phyloP scores from a whole-genome alignment of 2,329 filamentous ascomycete genomes.

The Colletotrichum siamense region DNA sequence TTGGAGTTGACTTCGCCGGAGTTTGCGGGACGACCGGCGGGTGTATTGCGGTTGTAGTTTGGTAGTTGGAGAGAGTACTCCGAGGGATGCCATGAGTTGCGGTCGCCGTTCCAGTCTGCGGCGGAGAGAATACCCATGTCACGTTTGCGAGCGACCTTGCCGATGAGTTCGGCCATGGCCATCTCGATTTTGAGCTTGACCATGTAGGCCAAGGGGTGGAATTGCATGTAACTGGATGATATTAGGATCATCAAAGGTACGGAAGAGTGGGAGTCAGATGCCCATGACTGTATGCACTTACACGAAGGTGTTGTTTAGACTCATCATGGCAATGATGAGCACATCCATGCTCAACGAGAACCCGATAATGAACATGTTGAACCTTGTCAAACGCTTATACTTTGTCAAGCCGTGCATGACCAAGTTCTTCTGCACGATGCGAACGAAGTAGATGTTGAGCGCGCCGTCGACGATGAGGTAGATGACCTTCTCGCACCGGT shows the following conservation, averaged over 20 bases:
- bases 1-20: neutral
- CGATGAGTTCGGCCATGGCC: conserved; percentile 58
- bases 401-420: conserved; percentile 41
- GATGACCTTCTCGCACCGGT: conserved; percentile 56
- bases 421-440: conserved; percentile 20
- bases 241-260: neutral
- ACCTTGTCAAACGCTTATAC: conserved; percentile 47
- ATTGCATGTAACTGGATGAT: conserved; percentile 47
- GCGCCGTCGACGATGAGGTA: conserved; percentile 53
- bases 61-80: conserved; percentile 14
- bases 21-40: neutral
- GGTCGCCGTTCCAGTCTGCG: neutral
- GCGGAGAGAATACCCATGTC: conserved; percentile 13
- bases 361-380: conserved; percentile 50
- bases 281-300: neutral
- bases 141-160: conserved; percentile 35
- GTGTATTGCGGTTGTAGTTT: neutral
- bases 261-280: neutral
- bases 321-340: conserved; percentile 47
- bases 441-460: conserved; percentile 57
- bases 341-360: conserved; percentile 50
- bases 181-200: conserved; percentile 61
- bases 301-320: conserved; percentile 48
- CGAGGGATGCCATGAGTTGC: neutral
- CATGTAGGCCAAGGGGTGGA: conserved; percentile 56